Evolutionary conservation across 805 yeast species (phyloP).

Genomic region (Hanseniaspora clermontiae): DNA sequence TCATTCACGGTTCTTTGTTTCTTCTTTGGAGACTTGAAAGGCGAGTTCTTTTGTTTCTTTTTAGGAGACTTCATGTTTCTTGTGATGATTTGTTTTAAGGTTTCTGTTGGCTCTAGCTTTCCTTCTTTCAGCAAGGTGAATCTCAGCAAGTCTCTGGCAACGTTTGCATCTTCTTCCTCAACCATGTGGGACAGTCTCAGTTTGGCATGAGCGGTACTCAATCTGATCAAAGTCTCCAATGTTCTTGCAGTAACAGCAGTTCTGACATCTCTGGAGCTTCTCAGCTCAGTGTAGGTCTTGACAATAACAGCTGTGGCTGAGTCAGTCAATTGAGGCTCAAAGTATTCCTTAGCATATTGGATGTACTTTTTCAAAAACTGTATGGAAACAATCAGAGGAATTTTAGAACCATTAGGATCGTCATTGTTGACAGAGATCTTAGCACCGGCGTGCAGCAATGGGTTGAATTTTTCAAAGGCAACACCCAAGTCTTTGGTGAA

Average conservation of each 20-base stretch:
- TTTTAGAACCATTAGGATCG: conserved; percentile 27
- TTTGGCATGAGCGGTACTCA: conserved; percentile 91
- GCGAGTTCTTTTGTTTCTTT: conserved; percentile 18
- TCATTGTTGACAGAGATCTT: conserved; percentile 30
- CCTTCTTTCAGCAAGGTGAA: conserved; percentile 55
- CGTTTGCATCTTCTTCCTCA: conserved; percentile 63
- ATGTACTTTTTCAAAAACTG: conserved; percentile 83
- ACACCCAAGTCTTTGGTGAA: conserved; percentile 10
- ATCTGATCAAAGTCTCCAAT: conserved; percentile 81
- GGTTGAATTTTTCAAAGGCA: conserved; percentile 75
- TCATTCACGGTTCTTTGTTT: conserved; percentile 16
- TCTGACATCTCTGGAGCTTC: conserved; percentile 92
- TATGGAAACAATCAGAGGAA: conserved; percentile 50
- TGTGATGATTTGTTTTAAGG: conserved; percentile 14
- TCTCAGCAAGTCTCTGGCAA: conserved; percentile 74
- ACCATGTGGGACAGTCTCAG: conserved; percentile 75
- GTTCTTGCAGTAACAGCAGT: conserved; percentile 83
- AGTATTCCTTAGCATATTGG: conserved; percentile 84
- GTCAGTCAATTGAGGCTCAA: conserved; percentile 65
- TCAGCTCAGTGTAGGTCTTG: conserved; percentile 60
- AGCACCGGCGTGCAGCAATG: conserved; percentile 72
- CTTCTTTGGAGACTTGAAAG: conserved; percentile 28
- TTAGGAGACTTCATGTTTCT: conserved; percentile 20
- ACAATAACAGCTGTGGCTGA: conserved; percentile 74
- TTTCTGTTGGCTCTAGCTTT: conserved; percentile 18